Percentiles rank a stretch among this genome's conserved stretches.
phyloP scores from a whole-genome alignment of 2,329 filamentous ascomycete species.

The Huntiella moniliformis region DNA sequence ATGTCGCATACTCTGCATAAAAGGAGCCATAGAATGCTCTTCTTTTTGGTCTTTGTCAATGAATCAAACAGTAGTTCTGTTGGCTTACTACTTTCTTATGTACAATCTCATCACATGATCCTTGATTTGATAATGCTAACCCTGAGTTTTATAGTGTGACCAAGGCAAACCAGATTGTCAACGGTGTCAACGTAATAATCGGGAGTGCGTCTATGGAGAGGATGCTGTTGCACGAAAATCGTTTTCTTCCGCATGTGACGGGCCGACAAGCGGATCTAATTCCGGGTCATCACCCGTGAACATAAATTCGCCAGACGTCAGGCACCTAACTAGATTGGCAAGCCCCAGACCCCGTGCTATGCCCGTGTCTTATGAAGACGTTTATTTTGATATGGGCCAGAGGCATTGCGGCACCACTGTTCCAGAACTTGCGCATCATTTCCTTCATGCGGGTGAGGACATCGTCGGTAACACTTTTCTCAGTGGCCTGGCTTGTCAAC shows the following conservation, averaged over 20 bases:
- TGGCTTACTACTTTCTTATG: neutral
- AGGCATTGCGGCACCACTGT: constrained; percentile 5
- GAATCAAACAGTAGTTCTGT: neutral
- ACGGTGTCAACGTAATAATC: constrained; percentile 14
- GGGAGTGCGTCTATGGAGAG: constrained; percentile 11
- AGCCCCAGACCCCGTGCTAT: constrained; percentile 2
- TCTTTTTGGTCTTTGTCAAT: neutral
- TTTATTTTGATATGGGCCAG: constrained; percentile 5
- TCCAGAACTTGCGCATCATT: constrained; percentile 9
- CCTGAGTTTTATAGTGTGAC: constrained; percentile 13
- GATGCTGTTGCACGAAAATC: neutral
- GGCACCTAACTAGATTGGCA: neutral
- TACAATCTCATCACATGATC: neutral
- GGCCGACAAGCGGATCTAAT: neutral
- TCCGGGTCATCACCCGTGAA: neutral
- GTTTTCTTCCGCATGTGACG: neutral
- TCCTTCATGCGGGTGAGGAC: constrained; percentile 11
- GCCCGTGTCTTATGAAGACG: constrained; percentile 7
- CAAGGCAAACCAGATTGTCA: constrained; percentile 14
- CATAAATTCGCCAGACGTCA: neutral
- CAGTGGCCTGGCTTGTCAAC: constrained; percentile 11
- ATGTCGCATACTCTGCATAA: neutral
- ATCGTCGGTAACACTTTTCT: constrained; percentile 11
- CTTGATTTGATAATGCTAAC: neutral
- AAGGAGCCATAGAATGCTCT: neutral